These are phyloP conservation scores for Chenopodium quinoa DNA, from an alignment of 148 eudicot genomes.

Conservation along the genomic window DNA sequence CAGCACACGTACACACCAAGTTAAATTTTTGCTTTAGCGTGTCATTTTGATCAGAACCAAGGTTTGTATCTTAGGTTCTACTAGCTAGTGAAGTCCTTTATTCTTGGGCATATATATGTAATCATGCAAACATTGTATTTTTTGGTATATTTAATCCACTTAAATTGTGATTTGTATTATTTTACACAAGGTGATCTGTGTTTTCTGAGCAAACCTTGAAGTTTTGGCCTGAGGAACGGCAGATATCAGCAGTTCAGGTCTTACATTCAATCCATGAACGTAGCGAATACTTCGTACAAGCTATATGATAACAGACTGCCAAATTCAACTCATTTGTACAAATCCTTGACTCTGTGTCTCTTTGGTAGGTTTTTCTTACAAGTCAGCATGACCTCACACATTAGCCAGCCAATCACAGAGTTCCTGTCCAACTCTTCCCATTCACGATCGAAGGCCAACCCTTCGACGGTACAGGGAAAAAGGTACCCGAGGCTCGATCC, in stretches of 20 bases:
- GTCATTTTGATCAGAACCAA: neutral
- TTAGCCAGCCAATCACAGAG: neutral
- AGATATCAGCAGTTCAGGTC: too few relatives aligned
- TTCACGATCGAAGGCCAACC: too few relatives aligned
- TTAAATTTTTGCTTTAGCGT: neutral
- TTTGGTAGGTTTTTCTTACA: neutral
- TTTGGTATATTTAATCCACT: neutral
- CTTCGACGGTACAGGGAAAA: too few relatives aligned
- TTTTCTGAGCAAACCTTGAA: neutral
- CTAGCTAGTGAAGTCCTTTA: neutral
- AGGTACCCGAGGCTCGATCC: too few relatives aligned
- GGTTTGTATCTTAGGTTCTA: neutral
- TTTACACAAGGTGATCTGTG: too few relatives aligned
- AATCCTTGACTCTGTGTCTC: too few relatives aligned
- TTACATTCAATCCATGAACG: neutral
- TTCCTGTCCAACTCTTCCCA: too few relatives aligned
- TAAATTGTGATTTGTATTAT: neutral
- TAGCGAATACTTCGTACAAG: neutral
- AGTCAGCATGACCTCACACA: neutral
- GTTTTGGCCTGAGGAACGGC: neutral
- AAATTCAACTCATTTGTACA: too few relatives aligned
- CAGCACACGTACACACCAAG: neutral
- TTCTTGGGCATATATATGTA: neutral
- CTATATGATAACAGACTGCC: too few relatives aligned
- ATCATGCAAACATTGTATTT: neutral